Evolutionary conservation across 2,329 filamentous ascomycete species (phyloP).

Genomic region (Fusarium sacchari): DNA sequence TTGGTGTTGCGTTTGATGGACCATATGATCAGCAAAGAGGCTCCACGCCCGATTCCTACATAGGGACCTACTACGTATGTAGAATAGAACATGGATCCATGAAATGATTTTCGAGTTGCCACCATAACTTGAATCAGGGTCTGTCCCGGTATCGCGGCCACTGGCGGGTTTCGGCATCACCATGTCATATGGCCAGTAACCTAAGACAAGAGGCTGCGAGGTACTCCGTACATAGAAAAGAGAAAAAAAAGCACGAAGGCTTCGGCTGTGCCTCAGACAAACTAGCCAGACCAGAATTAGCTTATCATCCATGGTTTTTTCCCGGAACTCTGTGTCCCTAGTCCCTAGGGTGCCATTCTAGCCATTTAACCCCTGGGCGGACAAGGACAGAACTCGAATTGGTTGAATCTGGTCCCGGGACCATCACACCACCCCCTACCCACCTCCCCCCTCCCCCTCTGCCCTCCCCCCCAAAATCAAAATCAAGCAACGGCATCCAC

Average conservation of each 20-base stretch:
- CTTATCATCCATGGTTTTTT: constrained; percentile 38
- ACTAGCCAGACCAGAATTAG: constrained; percentile 23
- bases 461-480: not conserved
- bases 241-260: constrained; percentile 18
- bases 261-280: constrained; percentile 37
- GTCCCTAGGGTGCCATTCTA: constrained; percentile 1
- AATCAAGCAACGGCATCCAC: constrained; percentile 32
- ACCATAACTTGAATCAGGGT: constrained; percentile 34
- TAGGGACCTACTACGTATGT: too few relatives aligned
- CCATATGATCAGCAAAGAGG: constrained; percentile 13
- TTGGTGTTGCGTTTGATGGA: not conserved
- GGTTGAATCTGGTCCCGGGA: constrained; percentile 39
- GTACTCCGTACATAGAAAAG: constrained; percentile 7
- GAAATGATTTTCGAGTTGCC: constrained; percentile 12
- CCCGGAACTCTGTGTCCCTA: constrained; percentile 2
- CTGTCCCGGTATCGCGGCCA: constrained; percentile 19
- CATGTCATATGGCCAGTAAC: constrained; percentile 39
- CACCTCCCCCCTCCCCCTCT: not conserved
- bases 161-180: constrained; percentile 34
- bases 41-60: constrained; percentile 4
- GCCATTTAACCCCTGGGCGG: constrained; percentile 30
- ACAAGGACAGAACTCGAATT: constrained; percentile 40
- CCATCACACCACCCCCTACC: constrained; percentile 45
- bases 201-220: not conserved
- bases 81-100: constrained; percentile 4